Evolutionary conservation across 352 stramenopile species (phyloP).

Genomic region (Blastocystis sp.): DNA sequence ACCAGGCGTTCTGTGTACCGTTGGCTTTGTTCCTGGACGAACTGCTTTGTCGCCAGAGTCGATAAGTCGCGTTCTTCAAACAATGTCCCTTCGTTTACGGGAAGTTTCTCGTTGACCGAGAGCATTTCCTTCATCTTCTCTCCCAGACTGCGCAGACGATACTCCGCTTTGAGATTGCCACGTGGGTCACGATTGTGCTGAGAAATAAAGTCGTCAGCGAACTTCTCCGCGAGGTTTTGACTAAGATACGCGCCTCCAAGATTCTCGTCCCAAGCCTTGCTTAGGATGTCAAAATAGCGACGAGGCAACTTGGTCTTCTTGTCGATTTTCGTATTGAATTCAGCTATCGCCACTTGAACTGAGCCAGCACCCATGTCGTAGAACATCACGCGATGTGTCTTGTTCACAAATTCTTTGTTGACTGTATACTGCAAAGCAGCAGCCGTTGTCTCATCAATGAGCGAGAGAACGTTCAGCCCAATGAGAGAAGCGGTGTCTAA

Average conservation of each 20-base stretch:
- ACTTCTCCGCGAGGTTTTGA: constrained; percentile 80
- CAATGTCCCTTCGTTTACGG: constrained; percentile 84
- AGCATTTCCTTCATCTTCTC: constrained; percentile 95
- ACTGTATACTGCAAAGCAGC: constrained; percentile 88
- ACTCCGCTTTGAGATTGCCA: constrained; percentile 78
- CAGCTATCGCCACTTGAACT: constrained; percentile 62
- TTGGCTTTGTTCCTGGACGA: constrained; percentile 82
- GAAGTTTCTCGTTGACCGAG: constrained; percentile 89
- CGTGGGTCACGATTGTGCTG: constrained; percentile 83
- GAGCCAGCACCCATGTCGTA: constrained; percentile 91
- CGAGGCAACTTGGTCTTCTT: constrained; percentile 55
- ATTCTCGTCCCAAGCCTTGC: constrained; percentile 84
- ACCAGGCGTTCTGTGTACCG: constrained; percentile 78
- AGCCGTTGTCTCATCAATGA: constrained; percentile 96
- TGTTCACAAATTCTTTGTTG: constrained; percentile 79
- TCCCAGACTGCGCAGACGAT: constrained; percentile 85
- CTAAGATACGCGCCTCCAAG: constrained; percentile 85
- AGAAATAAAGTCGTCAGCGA: constrained; percentile 85
- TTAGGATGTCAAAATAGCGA: constrained; percentile 78
- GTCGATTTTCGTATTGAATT: constrained; percentile 61
- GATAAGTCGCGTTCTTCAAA: constrained; percentile 87
- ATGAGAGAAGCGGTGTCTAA: constrained; percentile 86
- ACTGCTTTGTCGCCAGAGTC: constrained; percentile 76
- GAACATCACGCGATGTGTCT: constrained; percentile 81
- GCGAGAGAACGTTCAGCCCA: constrained; percentile 84